Conservation (phyloP, 441 rosid genomes). For the Populus trichocarpa region DNA sequence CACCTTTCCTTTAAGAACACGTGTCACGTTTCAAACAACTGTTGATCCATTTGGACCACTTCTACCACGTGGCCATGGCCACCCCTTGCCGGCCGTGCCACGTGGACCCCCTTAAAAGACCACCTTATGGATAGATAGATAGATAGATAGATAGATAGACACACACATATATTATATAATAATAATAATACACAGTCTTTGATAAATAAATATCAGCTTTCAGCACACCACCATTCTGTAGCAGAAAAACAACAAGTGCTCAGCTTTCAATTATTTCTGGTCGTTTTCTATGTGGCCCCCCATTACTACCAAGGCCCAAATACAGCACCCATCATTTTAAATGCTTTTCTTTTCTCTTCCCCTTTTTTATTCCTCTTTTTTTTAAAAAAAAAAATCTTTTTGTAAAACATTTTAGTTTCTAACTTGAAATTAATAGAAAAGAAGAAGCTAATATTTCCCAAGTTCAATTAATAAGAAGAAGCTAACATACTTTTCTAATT, state of each 20-base stretch:
- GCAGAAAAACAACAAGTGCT: conserved; percentile 6
- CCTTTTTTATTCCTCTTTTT: background rate
- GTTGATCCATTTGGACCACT: conserved; percentile 47
- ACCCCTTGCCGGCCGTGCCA: conserved; percentile 55
- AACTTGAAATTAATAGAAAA: background rate
- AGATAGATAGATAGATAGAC: background rate
- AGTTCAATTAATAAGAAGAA: no score
- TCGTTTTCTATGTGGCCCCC: conserved; percentile 41
- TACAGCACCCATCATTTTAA: conserved; percentile 11
- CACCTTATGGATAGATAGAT: conserved; percentile 17
- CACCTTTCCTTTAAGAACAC: conserved; percentile 22
- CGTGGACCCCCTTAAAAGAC: conserved; percentile 43
- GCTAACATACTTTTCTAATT: no score
- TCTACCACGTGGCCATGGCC: conserved; percentile 50
- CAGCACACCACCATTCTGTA: background rate
- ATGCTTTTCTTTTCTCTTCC: background rate
- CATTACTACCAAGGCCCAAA: conserved; percentile 13
- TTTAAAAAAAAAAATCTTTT: background rate
- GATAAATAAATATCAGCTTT: background rate
- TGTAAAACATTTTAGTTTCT: background rate
- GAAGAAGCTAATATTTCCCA: background rate
- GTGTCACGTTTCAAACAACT: conserved; percentile 19
- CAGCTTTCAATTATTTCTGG: conserved; percentile 37
- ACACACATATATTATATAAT: background rate
- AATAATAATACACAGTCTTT: background rate